Conservation (phyloP, 129 eudicot genomes). For the Cynara cardunculus region DNA sequence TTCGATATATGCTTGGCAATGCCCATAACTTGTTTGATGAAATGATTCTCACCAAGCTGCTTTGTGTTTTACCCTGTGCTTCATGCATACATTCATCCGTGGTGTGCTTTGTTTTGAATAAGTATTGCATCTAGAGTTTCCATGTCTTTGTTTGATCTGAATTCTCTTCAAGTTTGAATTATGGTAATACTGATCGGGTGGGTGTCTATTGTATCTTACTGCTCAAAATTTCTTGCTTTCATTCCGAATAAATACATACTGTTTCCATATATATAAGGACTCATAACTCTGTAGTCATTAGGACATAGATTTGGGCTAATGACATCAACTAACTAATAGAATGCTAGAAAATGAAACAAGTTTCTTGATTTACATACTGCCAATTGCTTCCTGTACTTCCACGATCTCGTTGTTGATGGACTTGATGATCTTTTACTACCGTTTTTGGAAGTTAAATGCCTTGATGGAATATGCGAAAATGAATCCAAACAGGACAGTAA, state of each 20-base stretch:
- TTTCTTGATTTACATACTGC: constrained; percentile 29
- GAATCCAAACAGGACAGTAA: constrained; percentile 61
- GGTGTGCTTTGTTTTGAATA: not conserved
- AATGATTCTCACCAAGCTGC: constrained; percentile 1
- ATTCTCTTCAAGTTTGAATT: not conserved
- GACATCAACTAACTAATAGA: constrained; percentile 21
- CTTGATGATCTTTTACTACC: constrained; percentile 31
- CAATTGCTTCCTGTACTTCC: constrained; percentile 13
- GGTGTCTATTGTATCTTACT: not conserved
- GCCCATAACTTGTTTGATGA: constrained; percentile 8
- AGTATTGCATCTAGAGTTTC: not conserved
- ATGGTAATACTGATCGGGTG: not conserved
- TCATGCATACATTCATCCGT: not conserved
- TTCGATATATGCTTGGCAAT: not conserved
- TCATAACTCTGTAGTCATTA: constrained; percentile 17
- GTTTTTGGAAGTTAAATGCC: constrained; percentile 82
- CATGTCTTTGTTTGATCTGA: not conserved
- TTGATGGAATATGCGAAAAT: constrained; percentile 78
- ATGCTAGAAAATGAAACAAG: constrained; percentile 18
- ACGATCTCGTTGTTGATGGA: constrained; percentile 10
- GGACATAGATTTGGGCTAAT: constrained; percentile 1
- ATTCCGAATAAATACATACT: constrained; percentile 23
- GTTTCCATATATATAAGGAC: not conserved
- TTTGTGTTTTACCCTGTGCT: not conserved
- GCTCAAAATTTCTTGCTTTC: constrained; percentile 28